Evolutionary conservation across 192 early-diverging fungal species (phyloP), one percentile per base, ranked within the genome.

Genomic region (Mycoemilia scoparia): DNA sequence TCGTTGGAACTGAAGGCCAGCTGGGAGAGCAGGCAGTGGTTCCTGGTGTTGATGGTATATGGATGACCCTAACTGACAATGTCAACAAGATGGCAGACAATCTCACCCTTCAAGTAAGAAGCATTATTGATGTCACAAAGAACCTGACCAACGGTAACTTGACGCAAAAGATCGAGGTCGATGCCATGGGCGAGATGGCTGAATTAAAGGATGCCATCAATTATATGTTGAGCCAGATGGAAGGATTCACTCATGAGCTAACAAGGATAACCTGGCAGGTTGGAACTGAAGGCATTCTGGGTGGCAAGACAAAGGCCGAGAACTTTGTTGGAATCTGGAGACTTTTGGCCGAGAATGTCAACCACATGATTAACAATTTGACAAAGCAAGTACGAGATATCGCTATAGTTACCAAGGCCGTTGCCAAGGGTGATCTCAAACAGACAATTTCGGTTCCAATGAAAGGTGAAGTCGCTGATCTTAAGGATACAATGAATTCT

Each of bases 1-100:
- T 71, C 44, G 73, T 76, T 7, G 73, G 73, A 7, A 72, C 70
- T 0, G 73, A 76, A 47, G 74, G 74, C 5, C 57, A 51, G 27
- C 38, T 76, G 1, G 74, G 74, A 6, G 74, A 66, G 3, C 74
- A 73, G 36, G 74, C 74, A 7, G 35, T 63, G 2, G 71, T 74
- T 3, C 38, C 31, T 36, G 69, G 47, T n/a, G 61, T 62, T 4
- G 56, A 49, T 9, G 71, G 71, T 2, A 64, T 56, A 0, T 73
- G 71, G 71, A 74, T 64, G 39, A 51, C 66, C 31, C 38, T 74
- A 3, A 74, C 68, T 0, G 68, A 69, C 32, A 69, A 64, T 38
- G 68, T 60, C 23, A 60, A 60, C 33, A 47, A 36, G 12, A 60
- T 60, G 57, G 49, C 57, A 15, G 36, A 29, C 14, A 54, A 49